Evolutionary conservation across 495 filamentous ascomycete species (phyloP).

Genomic region (Annulohypoxylon maeteangense): DNA sequence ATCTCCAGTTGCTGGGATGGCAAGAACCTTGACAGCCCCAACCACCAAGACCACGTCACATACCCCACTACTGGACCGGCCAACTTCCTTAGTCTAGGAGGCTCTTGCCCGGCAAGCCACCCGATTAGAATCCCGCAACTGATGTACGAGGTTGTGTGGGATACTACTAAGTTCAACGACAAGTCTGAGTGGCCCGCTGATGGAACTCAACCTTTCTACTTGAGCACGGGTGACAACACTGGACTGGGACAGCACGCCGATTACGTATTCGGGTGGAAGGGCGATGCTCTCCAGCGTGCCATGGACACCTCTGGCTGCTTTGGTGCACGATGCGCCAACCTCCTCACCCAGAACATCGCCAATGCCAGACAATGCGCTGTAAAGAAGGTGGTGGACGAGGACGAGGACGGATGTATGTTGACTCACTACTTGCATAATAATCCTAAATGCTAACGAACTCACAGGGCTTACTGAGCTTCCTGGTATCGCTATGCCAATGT

Average conservation of each 20-base stretch:
- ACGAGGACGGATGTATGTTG: conserved; percentile 47
- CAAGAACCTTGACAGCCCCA: conserved; percentile 63
- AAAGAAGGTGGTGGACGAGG: conserved; percentile 39
- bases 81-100: conserved; percentile 56
- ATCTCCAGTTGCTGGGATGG: conserved; percentile 62
- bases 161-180: conserved; percentile 61
- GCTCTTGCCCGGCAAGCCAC: conserved; percentile 60
- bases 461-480: conserved; percentile 40
- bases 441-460: conserved; percentile 1
- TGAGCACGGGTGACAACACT: conserved; percentile 57
- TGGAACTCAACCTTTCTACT: conserved; percentile 61
- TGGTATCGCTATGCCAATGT: conserved; percentile 34
- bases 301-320: conserved; percentile 61
- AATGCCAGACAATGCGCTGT: conserved; percentile 44
- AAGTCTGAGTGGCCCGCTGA: conserved; percentile 56
- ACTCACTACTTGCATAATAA: background rate
- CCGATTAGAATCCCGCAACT: conserved; percentile 61
- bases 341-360: conserved; percentile 52
- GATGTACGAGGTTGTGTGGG: conserved; percentile 65
- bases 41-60: conserved; percentile 64
- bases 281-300: conserved; percentile 57
- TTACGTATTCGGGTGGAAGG: conserved; percentile 64
- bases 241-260: conserved; percentile 61
- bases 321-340: conserved; percentile 52
- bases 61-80: conserved; percentile 59